A percentile compares a stretch with the other conserved stretches of the same genome.
phyloP scores from a whole-genome alignment of 768 basidiomycete species.

The Pholiota conissans region DNA sequence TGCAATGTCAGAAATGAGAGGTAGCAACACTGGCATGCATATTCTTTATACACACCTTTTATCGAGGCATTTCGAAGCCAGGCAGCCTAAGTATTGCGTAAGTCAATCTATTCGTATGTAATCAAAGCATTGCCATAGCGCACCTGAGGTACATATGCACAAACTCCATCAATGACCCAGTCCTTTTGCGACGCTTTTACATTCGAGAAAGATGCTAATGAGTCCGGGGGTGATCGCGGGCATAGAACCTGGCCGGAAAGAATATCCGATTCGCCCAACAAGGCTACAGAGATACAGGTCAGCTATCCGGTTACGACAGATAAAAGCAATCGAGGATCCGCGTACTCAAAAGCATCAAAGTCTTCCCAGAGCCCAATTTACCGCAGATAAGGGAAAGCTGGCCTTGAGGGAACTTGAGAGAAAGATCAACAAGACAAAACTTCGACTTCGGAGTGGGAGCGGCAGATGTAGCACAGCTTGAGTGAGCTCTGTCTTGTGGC shows the following conservation, averaged over 20 bases:
- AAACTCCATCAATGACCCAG: slow-evolving; percentile 78
- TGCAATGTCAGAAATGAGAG: neutral
- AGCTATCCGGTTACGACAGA: too few species aligned
- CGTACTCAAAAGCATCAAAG: slow-evolving; percentile 70
- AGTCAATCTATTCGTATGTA: neutral
- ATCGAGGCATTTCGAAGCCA: slow-evolving; percentile 74
- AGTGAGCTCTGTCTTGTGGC: slow-evolving; percentile 70
- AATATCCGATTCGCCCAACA: slow-evolving; percentile 88
- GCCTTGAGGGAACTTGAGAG: slow-evolving; percentile 74
- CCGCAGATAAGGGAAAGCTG: slow-evolving; percentile 86
- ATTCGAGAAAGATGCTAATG: slow-evolving; percentile 60
- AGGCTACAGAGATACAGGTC: slow-evolving; percentile 14
- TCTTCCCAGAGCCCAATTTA: slow-evolving; percentile 88
- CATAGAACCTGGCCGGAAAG: slow-evolving; percentile 79
- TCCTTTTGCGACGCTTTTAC: slow-evolving; percentile 46
- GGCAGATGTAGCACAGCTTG: slow-evolving; percentile 50
- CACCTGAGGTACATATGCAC: slow-evolving; percentile 87
- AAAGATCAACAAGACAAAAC: slow-evolving; percentile 80
- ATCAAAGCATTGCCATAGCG: slow-evolving; percentile 6
- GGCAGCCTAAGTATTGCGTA: slow-evolving; percentile 33
- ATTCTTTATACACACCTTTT: slow-evolving; percentile 11
- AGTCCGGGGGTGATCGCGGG: slow-evolving; percentile 83
- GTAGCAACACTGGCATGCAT: too few species aligned
- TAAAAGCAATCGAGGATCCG: neutral
- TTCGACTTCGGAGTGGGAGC: slow-evolving; percentile 74